Evolutionary conservation across 805 yeast genomes (phyloP).

Genomic region (Metschnikowia peoriensis): DNA sequence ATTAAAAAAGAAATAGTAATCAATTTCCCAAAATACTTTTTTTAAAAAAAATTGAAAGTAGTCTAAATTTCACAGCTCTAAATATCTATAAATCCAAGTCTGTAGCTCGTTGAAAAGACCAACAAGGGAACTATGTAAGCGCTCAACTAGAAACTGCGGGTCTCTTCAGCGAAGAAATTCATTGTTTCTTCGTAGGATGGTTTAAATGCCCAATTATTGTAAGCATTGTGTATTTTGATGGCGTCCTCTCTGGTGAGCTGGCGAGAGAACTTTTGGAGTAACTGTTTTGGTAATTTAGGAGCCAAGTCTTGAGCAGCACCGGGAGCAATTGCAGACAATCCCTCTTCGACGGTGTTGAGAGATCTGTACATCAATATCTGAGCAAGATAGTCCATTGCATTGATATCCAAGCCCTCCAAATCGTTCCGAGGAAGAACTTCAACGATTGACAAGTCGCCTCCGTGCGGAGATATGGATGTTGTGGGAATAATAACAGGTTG

Average conservation of each 20-base stretch:
- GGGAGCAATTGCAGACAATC: slow-evolving; percentile 65
- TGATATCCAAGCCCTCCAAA: slow-evolving; percentile 35
- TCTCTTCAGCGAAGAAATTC: slow-evolving; percentile 17
- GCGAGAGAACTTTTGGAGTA: slow-evolving; percentile 45
- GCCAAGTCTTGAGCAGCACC: slow-evolving; percentile 66
- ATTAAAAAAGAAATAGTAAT: not conserved
- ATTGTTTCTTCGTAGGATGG: slow-evolving; percentile 44
- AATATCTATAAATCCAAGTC: not conserved
- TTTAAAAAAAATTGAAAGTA: not conserved
- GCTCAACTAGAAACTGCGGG: slow-evolving; percentile 10
- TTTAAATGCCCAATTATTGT: slow-evolving; percentile 82
- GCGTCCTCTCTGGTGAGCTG: slow-evolving; percentile 59
- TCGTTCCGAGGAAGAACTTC: slow-evolving; percentile 48
- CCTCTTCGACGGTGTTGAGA: slow-evolving; percentile 45
- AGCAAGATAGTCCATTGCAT: slow-evolving; percentile 65
- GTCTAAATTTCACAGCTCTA: not conserved
- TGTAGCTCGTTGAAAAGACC: not conserved
- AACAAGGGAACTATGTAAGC: not conserved
- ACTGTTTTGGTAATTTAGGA: slow-evolving; percentile 21
- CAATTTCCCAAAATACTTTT: not conserved
- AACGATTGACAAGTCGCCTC: slow-evolving; percentile 49
- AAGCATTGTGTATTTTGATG: slow-evolving; percentile 46
- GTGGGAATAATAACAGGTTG: slow-evolving; percentile 35
- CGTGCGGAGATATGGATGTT: slow-evolving; percentile 26
- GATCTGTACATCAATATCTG: slow-evolving; percentile 22